These are phyloP conservation scores for Atkinsonella hypoxylon DNA, from an alignment of 2,329 filamentous ascomycete species.

Conservation along the genomic window DNA sequence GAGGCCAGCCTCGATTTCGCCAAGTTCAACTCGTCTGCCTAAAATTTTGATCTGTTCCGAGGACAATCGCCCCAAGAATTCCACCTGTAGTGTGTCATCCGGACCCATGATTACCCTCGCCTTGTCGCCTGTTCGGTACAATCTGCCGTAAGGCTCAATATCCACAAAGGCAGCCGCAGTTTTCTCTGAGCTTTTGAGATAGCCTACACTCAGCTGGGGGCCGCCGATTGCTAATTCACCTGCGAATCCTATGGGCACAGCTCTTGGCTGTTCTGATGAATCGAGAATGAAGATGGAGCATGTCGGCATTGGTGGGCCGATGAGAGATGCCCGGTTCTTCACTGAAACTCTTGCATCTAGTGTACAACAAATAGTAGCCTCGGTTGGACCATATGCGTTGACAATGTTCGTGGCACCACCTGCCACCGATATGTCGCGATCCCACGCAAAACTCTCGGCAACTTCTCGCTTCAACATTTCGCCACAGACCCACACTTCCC, in stretches of 20 bases:
- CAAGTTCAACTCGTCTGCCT: constrained; percentile 62
- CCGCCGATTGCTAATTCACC: constrained; percentile 75
- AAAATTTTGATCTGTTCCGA: constrained; percentile 68
- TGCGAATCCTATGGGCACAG: constrained; percentile 54
- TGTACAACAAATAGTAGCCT: constrained; percentile 15
- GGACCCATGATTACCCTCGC: constrained; percentile 38
- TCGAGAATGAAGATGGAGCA: constrained; percentile 20
- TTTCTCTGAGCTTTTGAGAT: constrained; percentile 48
- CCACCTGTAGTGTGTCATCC: constrained; percentile 50
- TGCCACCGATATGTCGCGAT: constrained; percentile 1
- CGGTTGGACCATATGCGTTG: constrained; percentile 18
- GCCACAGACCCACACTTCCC: constrained; percentile 19
- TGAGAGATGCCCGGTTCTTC: constrained; percentile 20
- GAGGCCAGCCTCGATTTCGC: constrained; percentile 44
- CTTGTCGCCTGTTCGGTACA: constrained; percentile 54
- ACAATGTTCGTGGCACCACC: constrained; percentile 8
- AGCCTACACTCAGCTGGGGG: constrained; percentile 58
- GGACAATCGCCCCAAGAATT: constrained; percentile 40
- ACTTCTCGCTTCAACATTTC: constrained; percentile 21
- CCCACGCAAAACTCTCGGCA: constrained; percentile 18
- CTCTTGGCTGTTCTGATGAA: constrained; percentile 18
- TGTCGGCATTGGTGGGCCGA: constrained; percentile 23
- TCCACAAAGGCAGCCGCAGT: constrained; percentile 51
- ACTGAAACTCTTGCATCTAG: constrained; percentile 11
- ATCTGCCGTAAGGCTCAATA: constrained; percentile 49